These are phyloP conservation scores for Candolleomyces eurysporus DNA, from an alignment of 768 basidiomycete genomes.

Conservation along the genomic window DNA sequence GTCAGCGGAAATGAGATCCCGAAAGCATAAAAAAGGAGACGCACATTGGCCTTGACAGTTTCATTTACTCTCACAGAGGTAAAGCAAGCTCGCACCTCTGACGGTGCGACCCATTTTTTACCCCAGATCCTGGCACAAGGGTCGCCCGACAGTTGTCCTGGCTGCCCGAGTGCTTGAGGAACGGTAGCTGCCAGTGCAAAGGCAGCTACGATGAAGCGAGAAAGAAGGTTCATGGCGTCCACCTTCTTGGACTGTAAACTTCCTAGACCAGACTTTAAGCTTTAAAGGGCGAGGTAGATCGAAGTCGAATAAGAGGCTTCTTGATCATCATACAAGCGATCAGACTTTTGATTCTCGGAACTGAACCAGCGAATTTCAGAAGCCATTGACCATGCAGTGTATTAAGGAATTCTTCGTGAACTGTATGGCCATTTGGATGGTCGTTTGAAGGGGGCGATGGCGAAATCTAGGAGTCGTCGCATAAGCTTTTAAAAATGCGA, in stretches of 20 bases:
- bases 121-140: constrained; percentile 55
- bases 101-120: constrained; percentile 55
- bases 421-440: too few relatives aligned
- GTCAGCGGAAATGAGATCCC: neutral
- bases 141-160: constrained; percentile 24
- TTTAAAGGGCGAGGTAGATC: neutral
- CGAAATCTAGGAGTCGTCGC: too few relatives aligned
- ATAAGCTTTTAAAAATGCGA: neutral
- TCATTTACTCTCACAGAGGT: constrained; percentile 48
- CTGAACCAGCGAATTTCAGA: too few relatives aligned
- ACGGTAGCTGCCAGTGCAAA: neutral
- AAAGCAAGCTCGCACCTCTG: constrained; percentile 51
- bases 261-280: neutral
- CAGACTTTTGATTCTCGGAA: neutral
- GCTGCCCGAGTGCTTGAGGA: neutral
- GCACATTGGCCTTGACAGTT: constrained; percentile 51
- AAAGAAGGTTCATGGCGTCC: constrained; percentile 1
- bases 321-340: neutral
- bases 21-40: constrained; percentile 10
- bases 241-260: neutral
- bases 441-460: too few relatives aligned
- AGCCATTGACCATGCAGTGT: too few relatives aligned
- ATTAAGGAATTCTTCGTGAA: too few relatives aligned
- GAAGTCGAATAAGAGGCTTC: neutral
- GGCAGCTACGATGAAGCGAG: neutral